Evolutionary conservation across 2,329 filamentous ascomycete species (phyloP), one percentile per base, ranked within the genome.

Genomic region (Venturia pyrina): DNA sequence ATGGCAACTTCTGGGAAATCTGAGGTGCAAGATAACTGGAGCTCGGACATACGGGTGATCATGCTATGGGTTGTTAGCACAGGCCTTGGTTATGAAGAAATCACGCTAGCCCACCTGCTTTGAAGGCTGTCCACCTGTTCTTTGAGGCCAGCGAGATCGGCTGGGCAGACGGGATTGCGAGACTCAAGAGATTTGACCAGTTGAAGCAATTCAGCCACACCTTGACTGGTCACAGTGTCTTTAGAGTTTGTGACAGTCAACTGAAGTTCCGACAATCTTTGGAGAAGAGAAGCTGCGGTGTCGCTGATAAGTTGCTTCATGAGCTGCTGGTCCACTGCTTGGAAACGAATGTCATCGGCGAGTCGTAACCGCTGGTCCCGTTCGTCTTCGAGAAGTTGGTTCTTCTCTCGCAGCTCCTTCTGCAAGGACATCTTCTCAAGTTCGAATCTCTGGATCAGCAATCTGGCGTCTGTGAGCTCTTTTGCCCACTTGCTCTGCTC

Each of bases 391-490:
- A 62, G 60, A 44, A 43, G 40, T 19, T 46, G 40, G 44, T 40
- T 64, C 21, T 64, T 64, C 15, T 28, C 44, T 17, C n/a, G n/a
- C 43, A 64, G 46, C 17, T 64, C 62, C 28, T 50, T 50, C 50
- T 48, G 34, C 62, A 64, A n/a, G n/a, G 44, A 17, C 19, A 19
- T 21, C 24, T 64, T 64, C 19, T 64, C 43, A 11, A 43, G 24
- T 32, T 64, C 62, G 11, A 64, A 17, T 15, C 28, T 50, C 28
- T 53, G 44, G 15, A 64, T n/a, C 34, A 19, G 40, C n/a, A 28
- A 17, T 24, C 24, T 50, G 11, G 48, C 24, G 11, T 19, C 19
- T 19, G 43, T 64, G 11, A 48, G 21, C 21, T 37, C 24, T 43
- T 56, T 41, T 10, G n/a, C 40, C 17, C 41, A 43, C 28, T 59